Evolutionary conservation across 164 flowering plant species (phyloP).

Genomic region (Vitis amurensis): DNA sequence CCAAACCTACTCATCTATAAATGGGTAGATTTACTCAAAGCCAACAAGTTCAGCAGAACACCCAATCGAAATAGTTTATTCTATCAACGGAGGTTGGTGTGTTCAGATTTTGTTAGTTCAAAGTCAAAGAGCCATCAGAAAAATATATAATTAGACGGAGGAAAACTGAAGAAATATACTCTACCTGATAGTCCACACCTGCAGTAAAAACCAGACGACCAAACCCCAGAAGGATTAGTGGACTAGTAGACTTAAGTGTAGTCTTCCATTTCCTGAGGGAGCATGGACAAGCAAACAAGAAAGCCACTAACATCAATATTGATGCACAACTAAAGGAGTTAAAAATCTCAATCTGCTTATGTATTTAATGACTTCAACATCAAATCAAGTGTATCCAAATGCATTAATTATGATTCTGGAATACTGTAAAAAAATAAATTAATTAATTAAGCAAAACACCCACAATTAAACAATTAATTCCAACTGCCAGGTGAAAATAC

Average conservation of each 20-base stretch:
- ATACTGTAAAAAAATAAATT: too few relatives aligned
- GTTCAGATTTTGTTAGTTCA: neutral
- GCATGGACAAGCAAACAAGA: slow-evolving; percentile 10
- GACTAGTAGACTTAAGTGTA: slow-evolving; percentile 60
- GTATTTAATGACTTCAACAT: neutral
- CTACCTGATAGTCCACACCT: slow-evolving; percentile 90
- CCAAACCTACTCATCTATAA: too few relatives aligned
- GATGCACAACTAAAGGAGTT: neutral
- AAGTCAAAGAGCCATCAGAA: too few relatives aligned
- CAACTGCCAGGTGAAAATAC: too few relatives aligned
- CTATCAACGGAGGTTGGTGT: too few relatives aligned
- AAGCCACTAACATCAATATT: neutral
- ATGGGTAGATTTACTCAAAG: too few relatives aligned
- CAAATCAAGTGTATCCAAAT: neutral
- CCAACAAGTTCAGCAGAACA: too few relatives aligned
- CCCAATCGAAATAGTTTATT: too few relatives aligned
- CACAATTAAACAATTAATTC: too few relatives aligned
- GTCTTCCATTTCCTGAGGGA: slow-evolving; percentile 56
- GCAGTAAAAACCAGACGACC: slow-evolving; percentile 71
- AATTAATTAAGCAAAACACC: too few relatives aligned
- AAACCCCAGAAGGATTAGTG: slow-evolving; percentile 74
- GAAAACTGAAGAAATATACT: slow-evolving; percentile 1
- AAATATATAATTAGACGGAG: neutral
- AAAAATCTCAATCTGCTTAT: neutral
- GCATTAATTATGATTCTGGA: too few relatives aligned